Conservation (phyloP, 768 basidiomycete species). For the Auriscalpium vulgare region DNA sequence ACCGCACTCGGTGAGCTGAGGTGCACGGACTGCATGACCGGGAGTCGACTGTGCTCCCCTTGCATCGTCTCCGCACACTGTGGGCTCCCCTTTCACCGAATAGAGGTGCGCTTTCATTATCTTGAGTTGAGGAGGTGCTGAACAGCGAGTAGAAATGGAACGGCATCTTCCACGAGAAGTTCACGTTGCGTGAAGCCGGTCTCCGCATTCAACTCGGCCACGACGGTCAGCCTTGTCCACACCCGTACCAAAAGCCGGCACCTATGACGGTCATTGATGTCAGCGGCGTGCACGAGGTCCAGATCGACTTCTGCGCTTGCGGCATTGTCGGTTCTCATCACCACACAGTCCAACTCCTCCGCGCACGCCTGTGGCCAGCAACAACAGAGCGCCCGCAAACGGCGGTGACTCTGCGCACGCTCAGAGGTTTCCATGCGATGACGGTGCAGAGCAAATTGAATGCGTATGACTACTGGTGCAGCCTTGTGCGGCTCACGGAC, state of each 20-base stretch:
- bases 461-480: constrained; percentile 9
- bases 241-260: background rate
- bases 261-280: background rate
- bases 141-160: background rate
- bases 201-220: background rate
- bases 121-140: too few species aligned
- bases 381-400: constrained; percentile 6
- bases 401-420: constrained; percentile 9
- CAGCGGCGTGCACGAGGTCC: background rate
- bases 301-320: background rate
- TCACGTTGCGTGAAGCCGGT: background rate
- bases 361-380: constrained; percentile 12
- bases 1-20: too few species aligned
- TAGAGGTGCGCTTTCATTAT: background rate
- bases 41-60: too few species aligned
- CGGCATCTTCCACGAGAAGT: background rate
- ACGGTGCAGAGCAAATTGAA: constrained; percentile 8
- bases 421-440: constrained; percentile 2
- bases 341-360: background rate
- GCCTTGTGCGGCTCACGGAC: constrained; percentile 5
- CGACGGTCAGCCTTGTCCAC: background rate
- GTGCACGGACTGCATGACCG: too few species aligned
- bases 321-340: background rate
- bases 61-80: too few species aligned
- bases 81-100: too few species aligned